Conservation (phyloP, 225 moss, liverwort and hornwort species). For the Rhytidiadelphus loreus region DNA sequence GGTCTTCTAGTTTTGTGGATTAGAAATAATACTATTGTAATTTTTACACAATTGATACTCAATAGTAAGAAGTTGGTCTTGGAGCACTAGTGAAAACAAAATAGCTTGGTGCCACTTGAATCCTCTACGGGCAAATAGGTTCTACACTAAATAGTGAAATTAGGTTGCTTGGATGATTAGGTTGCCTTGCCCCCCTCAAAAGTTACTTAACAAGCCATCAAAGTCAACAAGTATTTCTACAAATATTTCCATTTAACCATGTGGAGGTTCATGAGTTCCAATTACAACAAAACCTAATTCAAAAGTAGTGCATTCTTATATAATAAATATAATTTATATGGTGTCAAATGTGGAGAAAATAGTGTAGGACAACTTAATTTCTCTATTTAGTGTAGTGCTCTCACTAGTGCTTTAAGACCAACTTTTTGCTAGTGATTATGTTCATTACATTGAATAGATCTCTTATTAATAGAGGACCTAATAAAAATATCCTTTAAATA, state of each 20-base stretch:
- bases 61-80: not conserved
- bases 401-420: not conserved
- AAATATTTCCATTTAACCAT: not conserved
- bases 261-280: too few relatives aligned
- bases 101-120: fast-evolving
- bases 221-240: not conserved
- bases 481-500: not conserved
- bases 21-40: not conserved
- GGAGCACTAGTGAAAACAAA: fast-evolving
- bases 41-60: not conserved
- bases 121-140: fast-evolving
- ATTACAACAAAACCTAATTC: not conserved
- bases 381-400: not conserved
- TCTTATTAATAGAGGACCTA: not conserved
- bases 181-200: too few relatives aligned
- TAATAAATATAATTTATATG: not conserved
- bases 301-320: not conserved
- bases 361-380: not conserved
- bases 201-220: not conserved
- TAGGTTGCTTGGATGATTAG: too few relatives aligned
- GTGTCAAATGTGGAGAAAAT: not conserved
- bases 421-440: not conserved
- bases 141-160: too few relatives aligned
- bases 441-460: not conserved
- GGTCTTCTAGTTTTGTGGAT: not conserved